Conservation (phyloP, 495 filamentous ascomycete species). For the Opeltia flavorubescens region DNA sequence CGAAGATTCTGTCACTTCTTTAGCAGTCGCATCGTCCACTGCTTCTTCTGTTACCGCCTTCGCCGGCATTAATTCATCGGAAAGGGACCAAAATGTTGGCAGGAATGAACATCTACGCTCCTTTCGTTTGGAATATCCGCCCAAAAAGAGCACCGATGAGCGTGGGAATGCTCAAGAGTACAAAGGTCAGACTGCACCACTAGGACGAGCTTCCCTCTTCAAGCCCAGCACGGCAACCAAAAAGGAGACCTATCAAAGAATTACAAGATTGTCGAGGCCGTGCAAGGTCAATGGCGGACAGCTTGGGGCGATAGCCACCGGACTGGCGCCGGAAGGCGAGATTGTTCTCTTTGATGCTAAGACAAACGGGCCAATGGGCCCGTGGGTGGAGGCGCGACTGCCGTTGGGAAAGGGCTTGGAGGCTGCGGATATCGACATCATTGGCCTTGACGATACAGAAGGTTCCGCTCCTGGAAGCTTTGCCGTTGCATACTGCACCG, state of each 20-base stretch:
- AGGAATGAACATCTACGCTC: conserved; percentile 80
- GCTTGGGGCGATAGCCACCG: conserved; percentile 61
- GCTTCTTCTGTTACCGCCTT: conserved; percentile 48
- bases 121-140: conserved; percentile 47
- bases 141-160: conserved; percentile 20
- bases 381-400: conserved; percentile 54
- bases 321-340: conserved; percentile 56
- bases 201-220: conserved; percentile 42
- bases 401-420: conserved; percentile 48
- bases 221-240: conserved; percentile 32
- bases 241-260: conserved; percentile 63
- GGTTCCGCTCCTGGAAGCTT: conserved; percentile 40
- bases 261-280: conserved; percentile 55
- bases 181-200: conserved; percentile 20
- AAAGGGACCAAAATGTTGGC: conserved; percentile 50
- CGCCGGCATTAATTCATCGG: conserved; percentile 77
- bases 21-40: conserved; percentile 48
- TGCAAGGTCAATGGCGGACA: conserved; percentile 27
- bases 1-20: conserved; percentile 81
- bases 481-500: conserved; percentile 66
- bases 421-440: conserved; percentile 70
- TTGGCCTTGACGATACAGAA: conserved; percentile 31
- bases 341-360: conserved; percentile 68
- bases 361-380: conserved; percentile 32
- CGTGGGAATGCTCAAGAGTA: conserved; percentile 11